Evolutionary conservation across 306 rosid genomes (phyloP).

Genomic region (Ormosia semicastrata): DNA sequence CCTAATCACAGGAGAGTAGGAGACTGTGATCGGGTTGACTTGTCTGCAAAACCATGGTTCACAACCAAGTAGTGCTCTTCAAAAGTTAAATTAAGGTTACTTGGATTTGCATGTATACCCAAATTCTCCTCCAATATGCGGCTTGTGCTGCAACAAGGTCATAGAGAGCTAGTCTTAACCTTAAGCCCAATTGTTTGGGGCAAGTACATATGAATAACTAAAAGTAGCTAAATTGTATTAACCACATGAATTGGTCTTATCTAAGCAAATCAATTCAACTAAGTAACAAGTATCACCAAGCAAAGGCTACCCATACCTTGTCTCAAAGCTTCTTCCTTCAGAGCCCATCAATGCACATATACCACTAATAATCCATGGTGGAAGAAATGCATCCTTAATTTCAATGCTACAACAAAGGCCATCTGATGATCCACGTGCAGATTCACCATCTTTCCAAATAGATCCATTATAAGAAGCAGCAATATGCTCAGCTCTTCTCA

Average conservation of each 20-base stretch:
- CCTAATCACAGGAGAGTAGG: background rate
- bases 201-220: background rate
- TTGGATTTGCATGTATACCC: background rate
- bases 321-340: conserved; percentile 80
- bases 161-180: background rate
- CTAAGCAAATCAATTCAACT: conserved; percentile 10
- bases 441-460: conserved; percentile 46
- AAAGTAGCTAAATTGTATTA: background rate
- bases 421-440: conserved; percentile 32
- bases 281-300: background rate
- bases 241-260: background rate
- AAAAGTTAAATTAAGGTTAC: background rate
- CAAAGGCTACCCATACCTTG: conserved; percentile 60
- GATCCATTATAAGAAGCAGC: conserved; percentile 45
- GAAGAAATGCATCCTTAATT: conserved; percentile 74
- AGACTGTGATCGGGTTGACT: background rate
- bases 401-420: conserved; percentile 68
- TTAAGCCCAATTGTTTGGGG: background rate
- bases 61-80: background rate
- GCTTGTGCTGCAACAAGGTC: background rate
- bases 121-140: background rate
- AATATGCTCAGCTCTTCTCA: conserved; percentile 59
- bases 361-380: conserved; percentile 79
- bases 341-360: conserved; percentile 63
- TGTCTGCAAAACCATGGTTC: background rate